Base-by-base conservation (phyloP, 495 filamentous ascomycete genomes). In the Penicillium riverlandense region DNA sequence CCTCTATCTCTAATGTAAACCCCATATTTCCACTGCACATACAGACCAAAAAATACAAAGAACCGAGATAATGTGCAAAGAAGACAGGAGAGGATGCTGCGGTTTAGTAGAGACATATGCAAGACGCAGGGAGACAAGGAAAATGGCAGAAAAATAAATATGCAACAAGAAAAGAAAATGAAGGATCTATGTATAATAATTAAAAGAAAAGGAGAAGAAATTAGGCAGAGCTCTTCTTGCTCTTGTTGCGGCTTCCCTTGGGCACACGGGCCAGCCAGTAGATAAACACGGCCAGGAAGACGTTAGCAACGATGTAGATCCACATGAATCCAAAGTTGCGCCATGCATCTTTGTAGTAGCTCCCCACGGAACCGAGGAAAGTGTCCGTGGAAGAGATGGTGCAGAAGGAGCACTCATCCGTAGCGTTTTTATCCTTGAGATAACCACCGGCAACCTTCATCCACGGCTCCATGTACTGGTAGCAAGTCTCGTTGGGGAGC, bases 231-330 rank as follows among this genome's bases (percentile, higher is more conserved):
- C 41, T 42, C 15, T 51, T 50, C 42, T 45, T 37, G 29, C 43
- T 53, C 62, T 70, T 67, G 52, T 45, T 61, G 42, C 58, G 62
- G 31, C 53, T 60, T 16, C 56, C 59, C 77, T 90, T 90, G 12
- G 85, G 84, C 40, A 95, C 84, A 37, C 88, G 70, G 13, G 77
- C 78, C 44, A 88, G 65, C 83, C 84, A 95, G 75, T 92, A 95
- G 35, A 95, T 68, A 43, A 69, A 67, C 9, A 91, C 68, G 0
- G 86, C 88, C 28, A 59, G 78, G 30, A 59, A 54, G 55, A 90
- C 69, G 60, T 95, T 94, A 67, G 89, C 85, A 29, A 75, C 54
- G 50, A 89, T 78, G 57, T 78, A 92, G 1, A 67, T 77, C 67
- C 71, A 79, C 62, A 80, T 67, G 40, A 83, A 54, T 9, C 84